Base-by-base conservation (phyloP, 2,329 filamentous ascomycete genomes). In the Diaporthe ampelina region DNA sequence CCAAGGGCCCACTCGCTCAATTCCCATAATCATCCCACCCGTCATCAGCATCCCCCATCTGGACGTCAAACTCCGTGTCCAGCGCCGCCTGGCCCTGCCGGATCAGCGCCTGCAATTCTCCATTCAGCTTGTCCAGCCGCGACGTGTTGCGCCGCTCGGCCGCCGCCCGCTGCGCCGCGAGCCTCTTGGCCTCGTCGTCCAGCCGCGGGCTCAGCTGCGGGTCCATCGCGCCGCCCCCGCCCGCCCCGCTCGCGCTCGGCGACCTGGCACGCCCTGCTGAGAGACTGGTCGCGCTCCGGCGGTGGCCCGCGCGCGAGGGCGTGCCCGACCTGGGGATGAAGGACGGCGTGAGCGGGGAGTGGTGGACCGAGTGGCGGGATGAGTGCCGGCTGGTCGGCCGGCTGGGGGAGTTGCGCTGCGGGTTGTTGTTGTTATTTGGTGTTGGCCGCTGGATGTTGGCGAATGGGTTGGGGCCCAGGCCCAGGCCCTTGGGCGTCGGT, bases 81-180 rank as follows among this genome's bases (percentile, higher is more conserved):
- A 99, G 84, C 1, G 97, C 97, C 82, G 97, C 93, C 78, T 93
- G 93, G 0, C 95, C 97, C 83, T 98, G 93, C 2, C 92, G 89
- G 72, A 99, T 97, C 93, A 99, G 95, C 45, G 92, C 93, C 80
- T 94, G 91, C 63, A 98, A 85, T 78, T 94, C 91, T 63, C 91
- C 88, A 81, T 97, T 97, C 83, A 98, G 91, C 35, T 93, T 90
- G 65, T 91, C 91, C 78, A 98, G 93, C 70, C 93, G 92, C 57
- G 92, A 91, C 78, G 98, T 95, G 10, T 94, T 90, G 78, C 95
- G 92, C 59, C 91, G 88, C 79, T 98, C 95, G 74, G 94, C 93
- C 68, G 91, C 90, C 32, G 91, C 87, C 77, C 93, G 90, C 80
- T 91, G 89, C n/a, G 92, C 91, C 8, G 94, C 92, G 73, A 95